Conservation (phyloP, 2,329 filamentous ascomycete species). For the Neoascochyta sp. region DNA sequence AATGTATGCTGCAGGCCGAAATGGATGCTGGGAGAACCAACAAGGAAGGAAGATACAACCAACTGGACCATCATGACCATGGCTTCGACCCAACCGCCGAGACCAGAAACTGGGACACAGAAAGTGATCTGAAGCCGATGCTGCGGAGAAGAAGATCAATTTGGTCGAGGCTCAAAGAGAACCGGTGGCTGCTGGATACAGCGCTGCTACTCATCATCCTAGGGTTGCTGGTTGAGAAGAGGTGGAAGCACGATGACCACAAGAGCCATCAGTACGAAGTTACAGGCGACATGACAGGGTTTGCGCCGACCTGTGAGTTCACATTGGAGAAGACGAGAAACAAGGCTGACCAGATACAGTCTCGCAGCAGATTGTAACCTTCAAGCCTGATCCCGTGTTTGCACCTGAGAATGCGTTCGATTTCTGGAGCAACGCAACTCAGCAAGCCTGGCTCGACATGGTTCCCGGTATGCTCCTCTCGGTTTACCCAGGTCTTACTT, state of each 20-base stretch:
- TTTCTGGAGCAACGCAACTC: constrained; percentile 31
- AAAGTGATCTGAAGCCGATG: constrained; percentile 5
- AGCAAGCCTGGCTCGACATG: constrained; percentile 30
- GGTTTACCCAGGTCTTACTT: neutral
- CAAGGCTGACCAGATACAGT: constrained; percentile 13
- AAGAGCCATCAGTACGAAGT: constrained; percentile 20
- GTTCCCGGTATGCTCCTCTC: constrained; percentile 22
- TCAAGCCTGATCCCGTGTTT: constrained; percentile 23
- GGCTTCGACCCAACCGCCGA: constrained; percentile 29
- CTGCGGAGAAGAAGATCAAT: constrained; percentile 7
- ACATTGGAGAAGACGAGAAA: neutral
- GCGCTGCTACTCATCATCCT: constrained; percentile 26
- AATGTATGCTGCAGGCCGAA: constrained; percentile 10
- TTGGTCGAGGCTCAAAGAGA: constrained; percentile 14
- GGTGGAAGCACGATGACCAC: constrained; percentile 9
- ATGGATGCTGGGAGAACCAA: constrained; percentile 11
- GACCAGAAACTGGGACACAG: constrained; percentile 23
- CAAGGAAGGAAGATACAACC: constrained; percentile 21
- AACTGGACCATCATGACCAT: constrained; percentile 17
- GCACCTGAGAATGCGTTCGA: constrained; percentile 26
- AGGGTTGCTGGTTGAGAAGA: constrained; percentile 26
- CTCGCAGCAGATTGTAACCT: constrained; percentile 29
- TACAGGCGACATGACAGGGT: constrained; percentile 30
- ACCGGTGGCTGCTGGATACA: constrained; percentile 30
- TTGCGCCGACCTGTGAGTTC: constrained; percentile 28